These are phyloP conservation scores for Botrytis aclada DNA, from an alignment of 2,329 filamentous ascomycete genomes.

Conservation along the genomic window DNA sequence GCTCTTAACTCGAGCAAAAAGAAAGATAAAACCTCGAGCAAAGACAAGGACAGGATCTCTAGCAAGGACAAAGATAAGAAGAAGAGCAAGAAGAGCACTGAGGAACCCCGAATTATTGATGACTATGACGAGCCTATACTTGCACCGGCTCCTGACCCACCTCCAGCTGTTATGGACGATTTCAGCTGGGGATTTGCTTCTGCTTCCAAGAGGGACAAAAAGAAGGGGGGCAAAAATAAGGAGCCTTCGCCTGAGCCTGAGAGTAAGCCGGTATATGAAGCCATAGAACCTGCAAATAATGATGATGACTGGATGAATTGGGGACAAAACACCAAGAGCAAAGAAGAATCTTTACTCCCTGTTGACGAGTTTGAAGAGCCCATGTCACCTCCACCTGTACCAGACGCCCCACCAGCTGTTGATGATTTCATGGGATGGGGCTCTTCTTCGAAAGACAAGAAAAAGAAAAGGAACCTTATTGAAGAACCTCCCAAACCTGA, in stretches of 20 bases:
- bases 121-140: constrained; percentile 24
- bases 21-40: constrained; percentile 22
- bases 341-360: constrained; percentile 34
- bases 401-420: constrained; percentile 36
- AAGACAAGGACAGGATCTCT: constrained; percentile 18
- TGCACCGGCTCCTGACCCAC: constrained; percentile 25
- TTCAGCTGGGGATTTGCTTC: constrained; percentile 21
- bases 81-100: constrained; percentile 39
- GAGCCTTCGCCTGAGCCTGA: constrained; percentile 28
- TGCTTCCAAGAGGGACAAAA: constrained; percentile 42
- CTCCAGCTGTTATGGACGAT: constrained; percentile 35
- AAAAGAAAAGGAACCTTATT: constrained; percentile 46
- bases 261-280: constrained; percentile 27
- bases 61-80: constrained; percentile 43
- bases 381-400: constrained; percentile 36
- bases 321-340: constrained; percentile 33
- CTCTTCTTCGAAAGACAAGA: constrained; percentile 43
- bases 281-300: constrained; percentile 27
- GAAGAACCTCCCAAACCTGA: constrained; percentile 47
- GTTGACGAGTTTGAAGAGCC: constrained; percentile 38
- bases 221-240: constrained; percentile 40
- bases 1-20: constrained; percentile 20
- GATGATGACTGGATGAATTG: constrained; percentile 35
- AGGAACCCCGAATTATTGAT: constrained; percentile 19
- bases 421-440: constrained; percentile 36